These are phyloP conservation scores for Aspergillus latus DNA, from an alignment of 2,329 filamentous ascomycete species.

Conservation along the genomic window DNA sequence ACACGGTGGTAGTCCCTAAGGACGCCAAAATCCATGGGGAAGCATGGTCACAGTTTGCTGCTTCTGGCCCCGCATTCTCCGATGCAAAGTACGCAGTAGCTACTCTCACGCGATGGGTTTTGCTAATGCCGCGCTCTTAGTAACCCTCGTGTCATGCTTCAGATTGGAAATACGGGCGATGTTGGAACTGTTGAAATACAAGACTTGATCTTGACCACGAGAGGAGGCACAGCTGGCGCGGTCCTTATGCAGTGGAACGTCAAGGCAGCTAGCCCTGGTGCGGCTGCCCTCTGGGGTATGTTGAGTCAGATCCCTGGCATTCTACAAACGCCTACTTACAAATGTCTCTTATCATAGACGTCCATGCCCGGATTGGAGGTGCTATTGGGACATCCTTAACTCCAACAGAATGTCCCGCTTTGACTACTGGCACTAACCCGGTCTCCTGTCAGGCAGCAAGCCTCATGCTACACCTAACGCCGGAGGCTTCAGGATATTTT, in stretches of 20 bases:
- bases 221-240: slow-evolving; percentile 35
- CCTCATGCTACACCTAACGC: slow-evolving; percentile 7
- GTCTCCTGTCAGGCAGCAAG: slow-evolving; percentile 10
- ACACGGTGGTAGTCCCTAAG: slow-evolving; percentile 47
- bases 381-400: slow-evolving; percentile 9
- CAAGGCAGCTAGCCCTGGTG: not conserved
- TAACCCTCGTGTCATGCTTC: slow-evolving; percentile 50
- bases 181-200: slow-evolving; percentile 48
- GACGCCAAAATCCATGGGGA: slow-evolving; percentile 55
- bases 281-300: slow-evolving; percentile 9
- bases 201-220: slow-evolving; percentile 36
- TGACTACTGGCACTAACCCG: not conserved
- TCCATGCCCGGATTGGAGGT: slow-evolving; percentile 10
- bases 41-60: slow-evolving; percentile 50
- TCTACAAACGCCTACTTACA: not conserved
- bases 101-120: not conserved
- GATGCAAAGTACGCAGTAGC: slow-evolving; percentile 23
- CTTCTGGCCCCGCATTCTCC: slow-evolving; percentile 46
- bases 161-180: slow-evolving; percentile 52
- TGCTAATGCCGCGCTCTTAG: slow-evolving; percentile 7
- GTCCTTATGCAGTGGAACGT: slow-evolving; percentile 42
- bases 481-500: slow-evolving; percentile 10
- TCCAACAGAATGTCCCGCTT: slow-evolving; percentile 9
- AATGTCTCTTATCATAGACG: not conserved
- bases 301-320: not conserved